These are phyloP conservation scores for Cryptococcus hybrid DNA, from an alignment of 1,284 basidiomycete genomes.

Conservation along the genomic window DNA sequence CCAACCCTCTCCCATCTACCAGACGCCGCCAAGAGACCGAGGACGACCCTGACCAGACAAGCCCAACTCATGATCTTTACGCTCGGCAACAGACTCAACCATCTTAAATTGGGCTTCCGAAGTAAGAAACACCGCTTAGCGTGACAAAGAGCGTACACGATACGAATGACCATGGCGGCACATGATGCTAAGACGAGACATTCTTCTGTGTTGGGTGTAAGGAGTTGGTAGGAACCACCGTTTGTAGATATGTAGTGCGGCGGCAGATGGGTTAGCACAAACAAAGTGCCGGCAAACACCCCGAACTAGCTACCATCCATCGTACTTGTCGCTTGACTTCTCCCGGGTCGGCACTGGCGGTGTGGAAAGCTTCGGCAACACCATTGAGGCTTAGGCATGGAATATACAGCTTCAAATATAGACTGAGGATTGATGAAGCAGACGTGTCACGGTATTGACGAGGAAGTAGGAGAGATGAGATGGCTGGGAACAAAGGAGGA, in stretches of 20 bases:
- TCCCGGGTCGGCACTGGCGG: slow-evolving; percentile 61
- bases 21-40: slow-evolving; percentile 13
- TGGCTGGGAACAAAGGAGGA: slow-evolving; percentile 66
- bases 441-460: slow-evolving; percentile 67
- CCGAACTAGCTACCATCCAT: slow-evolving; percentile 38
- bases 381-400: slow-evolving; percentile 86
- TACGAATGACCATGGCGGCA: slow-evolving; percentile 40
- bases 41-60: not conserved
- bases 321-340: slow-evolving; percentile 35
- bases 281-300: slow-evolving; percentile 29
- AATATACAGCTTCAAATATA: slow-evolving; percentile 76
- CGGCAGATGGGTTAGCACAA: slow-evolving; percentile 4
- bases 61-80: slow-evolving; percentile 1
- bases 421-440: slow-evolving; percentile 63
- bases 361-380: slow-evolving; percentile 81
- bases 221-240: not conserved
- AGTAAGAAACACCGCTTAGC: slow-evolving; percentile 12
- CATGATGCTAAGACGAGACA: slow-evolving; percentile 73
- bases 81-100: slow-evolving; percentile 12
- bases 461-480: slow-evolving; percentile 70
- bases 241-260: not conserved
- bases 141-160: slow-evolving; percentile 33
- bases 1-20: slow-evolving; percentile 19
- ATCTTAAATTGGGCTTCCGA: slow-evolving; percentile 3
- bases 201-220: slow-evolving; percentile 23